Percentiles rank a stretch among this genome's conserved stretches.
These are phyloP conservation scores for Ceriops decandra DNA, from an alignment of 345 rosid species.

Conservation along the genomic window DNA sequence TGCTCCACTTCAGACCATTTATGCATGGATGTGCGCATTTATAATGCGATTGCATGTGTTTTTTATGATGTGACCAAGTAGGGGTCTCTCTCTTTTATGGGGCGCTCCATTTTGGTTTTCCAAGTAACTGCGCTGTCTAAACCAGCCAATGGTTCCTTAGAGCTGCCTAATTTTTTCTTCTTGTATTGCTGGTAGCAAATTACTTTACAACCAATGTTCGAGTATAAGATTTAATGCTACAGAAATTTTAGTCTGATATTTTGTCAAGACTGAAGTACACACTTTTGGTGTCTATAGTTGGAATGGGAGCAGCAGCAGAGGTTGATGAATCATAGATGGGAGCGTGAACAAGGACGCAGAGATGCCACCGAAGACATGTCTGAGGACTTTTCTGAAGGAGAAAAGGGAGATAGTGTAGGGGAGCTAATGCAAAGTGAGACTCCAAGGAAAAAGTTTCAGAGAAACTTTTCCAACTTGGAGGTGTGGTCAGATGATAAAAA, in stretches of 20 bases:
- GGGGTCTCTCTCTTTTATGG: neutral
- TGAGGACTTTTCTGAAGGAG: conserved; percentile 95
- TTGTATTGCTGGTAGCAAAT: no score
- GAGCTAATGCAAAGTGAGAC: conserved; percentile 63
- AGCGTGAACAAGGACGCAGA: conserved; percentile 73
- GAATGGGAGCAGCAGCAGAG: conserved; percentile 75
- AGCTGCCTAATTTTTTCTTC: no score
- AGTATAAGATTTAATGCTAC: neutral
- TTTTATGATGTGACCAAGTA: conserved; percentile 4
- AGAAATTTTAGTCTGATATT: neutral
- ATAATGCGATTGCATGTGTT: neutral
- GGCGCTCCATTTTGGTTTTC: neutral
- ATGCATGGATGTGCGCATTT: neutral
- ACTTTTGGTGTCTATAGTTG: conserved; percentile 38
- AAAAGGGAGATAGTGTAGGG: conserved; percentile 68
- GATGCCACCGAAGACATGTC: conserved; percentile 87
- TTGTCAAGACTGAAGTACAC: neutral
- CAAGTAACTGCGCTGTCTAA: neutral
- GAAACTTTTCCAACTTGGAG: conserved; percentile 71
- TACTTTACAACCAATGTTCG: no score
- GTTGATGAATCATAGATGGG: conserved; percentile 56
- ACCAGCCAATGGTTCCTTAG: neutral
- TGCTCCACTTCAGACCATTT: neutral
- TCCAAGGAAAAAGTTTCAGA: conserved; percentile 54
- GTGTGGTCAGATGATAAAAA: conserved; percentile 95